Percentiles rank a stretch among this genome's conserved stretches.
These are phyloP conservation scores for Chionographis japonica DNA, from an alignment of 106 monocot genomes.

Conservation along the genomic window DNA sequence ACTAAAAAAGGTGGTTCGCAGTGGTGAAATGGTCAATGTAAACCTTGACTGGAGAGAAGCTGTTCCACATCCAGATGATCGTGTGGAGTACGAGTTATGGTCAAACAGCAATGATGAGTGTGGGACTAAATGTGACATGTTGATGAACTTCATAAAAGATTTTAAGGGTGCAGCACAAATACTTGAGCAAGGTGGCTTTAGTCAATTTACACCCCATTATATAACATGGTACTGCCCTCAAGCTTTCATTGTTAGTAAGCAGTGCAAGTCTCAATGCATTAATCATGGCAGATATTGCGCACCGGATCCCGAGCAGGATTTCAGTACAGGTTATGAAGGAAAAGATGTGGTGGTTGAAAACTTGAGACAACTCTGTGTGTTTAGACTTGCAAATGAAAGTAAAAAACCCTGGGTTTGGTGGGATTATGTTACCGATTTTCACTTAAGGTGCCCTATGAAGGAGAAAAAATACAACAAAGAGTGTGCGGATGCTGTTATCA, in stretches of 20 bases:
- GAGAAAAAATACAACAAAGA: slow-evolving; percentile 88
- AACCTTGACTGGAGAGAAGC: slow-evolving; percentile 98
- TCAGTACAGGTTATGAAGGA: slow-evolving; percentile 90
- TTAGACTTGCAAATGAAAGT: slow-evolving; percentile 79
- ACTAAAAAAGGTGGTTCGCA: slow-evolving; percentile 61
- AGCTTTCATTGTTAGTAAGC: slow-evolving; percentile 82
- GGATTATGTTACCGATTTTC: slow-evolving; percentile 99
- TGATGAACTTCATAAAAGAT: slow-evolving; percentile 83
- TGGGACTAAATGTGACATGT: slow-evolving; percentile 86
- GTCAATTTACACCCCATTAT: slow-evolving; percentile 97
- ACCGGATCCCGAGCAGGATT: slow-evolving; percentile 97
- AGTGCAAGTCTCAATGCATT: slow-evolving; percentile 95
- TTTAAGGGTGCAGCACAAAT: slow-evolving; percentile 91
- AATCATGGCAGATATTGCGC: slow-evolving; percentile 97
- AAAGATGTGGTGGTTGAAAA: slow-evolving; percentile 97
- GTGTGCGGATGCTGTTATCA: slow-evolving; percentile 85
- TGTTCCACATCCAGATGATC: slow-evolving; percentile 97
- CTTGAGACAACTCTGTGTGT: slow-evolving; percentile 89
- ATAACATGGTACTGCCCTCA: slow-evolving; percentile 98
- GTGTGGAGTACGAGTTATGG: slow-evolving; percentile 98
- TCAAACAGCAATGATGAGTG: slow-evolving; percentile 98
- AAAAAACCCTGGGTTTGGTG: slow-evolving; percentile 89
- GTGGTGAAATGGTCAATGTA: slow-evolving; percentile 89
- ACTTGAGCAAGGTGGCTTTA: slow-evolving; percentile 85
- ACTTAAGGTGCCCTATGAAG: slow-evolving; percentile 96